A percentile compares a stretch with the other conserved stretches of the same genome.
phyloP scores from a whole-genome alignment of 2,329 filamentous ascomycete species.

The Fusarium illudens region DNA sequence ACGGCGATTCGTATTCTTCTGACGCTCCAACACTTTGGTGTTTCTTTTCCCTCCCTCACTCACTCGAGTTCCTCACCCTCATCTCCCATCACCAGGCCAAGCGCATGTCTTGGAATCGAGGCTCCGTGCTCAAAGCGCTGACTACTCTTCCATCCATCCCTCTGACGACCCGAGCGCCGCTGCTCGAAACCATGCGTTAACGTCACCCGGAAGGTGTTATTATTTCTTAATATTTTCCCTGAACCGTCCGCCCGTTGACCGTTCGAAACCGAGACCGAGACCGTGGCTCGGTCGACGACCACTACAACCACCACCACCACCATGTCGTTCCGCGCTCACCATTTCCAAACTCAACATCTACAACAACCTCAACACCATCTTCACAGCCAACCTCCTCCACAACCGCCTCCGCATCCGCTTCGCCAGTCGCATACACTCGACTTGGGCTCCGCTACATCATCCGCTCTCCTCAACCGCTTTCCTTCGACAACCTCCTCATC shows the following conservation, averaged over 20 bases:
- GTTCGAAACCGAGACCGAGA: conserved; percentile 29
- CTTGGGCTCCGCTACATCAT: conserved; percentile 48
- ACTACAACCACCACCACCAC: conserved; percentile 41
- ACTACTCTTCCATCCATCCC: conserved; percentile 27
- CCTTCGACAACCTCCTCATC: conserved; percentile 75
- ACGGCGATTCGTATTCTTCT: conserved; percentile 36
- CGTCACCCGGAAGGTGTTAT: conserved; percentile 33
- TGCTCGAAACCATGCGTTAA: conserved; percentile 47
- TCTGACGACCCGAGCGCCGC: conserved; percentile 31
- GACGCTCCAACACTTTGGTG: conserved; percentile 15
- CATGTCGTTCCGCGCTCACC: conserved; percentile 67
- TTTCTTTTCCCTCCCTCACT: conserved; percentile 8
- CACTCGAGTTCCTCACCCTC: neutral
- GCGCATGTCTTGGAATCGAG: conserved; percentile 37
- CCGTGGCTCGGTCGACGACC: conserved; percentile 32
- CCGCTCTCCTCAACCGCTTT: conserved; percentile 62
- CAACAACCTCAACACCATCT: conserved; percentile 31
- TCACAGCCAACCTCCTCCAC: conserved; percentile 18
- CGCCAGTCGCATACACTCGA: conserved; percentile 65
- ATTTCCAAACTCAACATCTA: conserved; percentile 42
- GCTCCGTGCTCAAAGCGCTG: conserved; percentile 28
- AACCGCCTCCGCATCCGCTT: conserved; percentile 46
- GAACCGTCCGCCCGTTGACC: conserved; percentile 12
- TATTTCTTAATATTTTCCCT: conserved; percentile 28
- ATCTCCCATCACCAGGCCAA: conserved; percentile 10